These are phyloP conservation scores for Cantharellus cinnabarinus DNA, from an alignment of 768 basidiomycete species.

Conservation along the genomic window DNA sequence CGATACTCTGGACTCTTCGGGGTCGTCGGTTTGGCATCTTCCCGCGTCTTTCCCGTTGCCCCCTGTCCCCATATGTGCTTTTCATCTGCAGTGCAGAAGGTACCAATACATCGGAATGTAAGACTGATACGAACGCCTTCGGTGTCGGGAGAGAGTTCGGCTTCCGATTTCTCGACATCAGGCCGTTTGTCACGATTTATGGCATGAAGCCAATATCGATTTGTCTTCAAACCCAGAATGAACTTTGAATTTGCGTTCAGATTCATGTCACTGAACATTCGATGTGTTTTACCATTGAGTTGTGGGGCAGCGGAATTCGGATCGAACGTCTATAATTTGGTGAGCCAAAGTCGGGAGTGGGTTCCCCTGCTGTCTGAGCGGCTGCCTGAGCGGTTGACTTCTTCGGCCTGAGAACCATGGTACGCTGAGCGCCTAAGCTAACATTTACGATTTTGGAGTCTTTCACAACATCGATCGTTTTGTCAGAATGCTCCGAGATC, in stretches of 20 bases:
- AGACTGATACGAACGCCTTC: slow-evolving; percentile 50
- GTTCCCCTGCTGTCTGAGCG: neutral
- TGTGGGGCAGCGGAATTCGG: slow-evolving; percentile 55
- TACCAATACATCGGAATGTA: slow-evolving; percentile 62
- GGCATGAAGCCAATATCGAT: slow-evolving; percentile 53
- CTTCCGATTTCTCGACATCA: slow-evolving; percentile 27
- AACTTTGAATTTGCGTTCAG: slow-evolving; percentile 18
- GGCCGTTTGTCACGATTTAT: slow-evolving; percentile 61
- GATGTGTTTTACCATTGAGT: slow-evolving; percentile 31
- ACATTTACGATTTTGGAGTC: slow-evolving; percentile 65
- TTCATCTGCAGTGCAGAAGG: slow-evolving; percentile 37
- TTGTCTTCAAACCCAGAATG: slow-evolving; percentile 54
- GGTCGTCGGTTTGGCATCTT: slow-evolving; percentile 33
- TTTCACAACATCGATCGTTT: slow-evolving; percentile 61
- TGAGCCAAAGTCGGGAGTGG: slow-evolving; percentile 4
- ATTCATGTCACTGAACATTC: neutral
- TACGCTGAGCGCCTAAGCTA: slow-evolving; percentile 52
- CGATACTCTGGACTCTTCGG: slow-evolving; percentile 25
- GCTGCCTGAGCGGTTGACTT: neutral
- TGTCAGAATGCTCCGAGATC: slow-evolving; percentile 75
- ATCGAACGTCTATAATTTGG: slow-evolving; percentile 20
- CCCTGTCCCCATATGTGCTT: slow-evolving; percentile 54
- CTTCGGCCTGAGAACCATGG: slow-evolving; percentile 15
- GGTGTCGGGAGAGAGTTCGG: slow-evolving; percentile 29
- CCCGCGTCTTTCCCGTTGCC: slow-evolving; percentile 38